Conservation (phyloP, 768 basidiomycete genomes). For the Mycena metata region DNA sequence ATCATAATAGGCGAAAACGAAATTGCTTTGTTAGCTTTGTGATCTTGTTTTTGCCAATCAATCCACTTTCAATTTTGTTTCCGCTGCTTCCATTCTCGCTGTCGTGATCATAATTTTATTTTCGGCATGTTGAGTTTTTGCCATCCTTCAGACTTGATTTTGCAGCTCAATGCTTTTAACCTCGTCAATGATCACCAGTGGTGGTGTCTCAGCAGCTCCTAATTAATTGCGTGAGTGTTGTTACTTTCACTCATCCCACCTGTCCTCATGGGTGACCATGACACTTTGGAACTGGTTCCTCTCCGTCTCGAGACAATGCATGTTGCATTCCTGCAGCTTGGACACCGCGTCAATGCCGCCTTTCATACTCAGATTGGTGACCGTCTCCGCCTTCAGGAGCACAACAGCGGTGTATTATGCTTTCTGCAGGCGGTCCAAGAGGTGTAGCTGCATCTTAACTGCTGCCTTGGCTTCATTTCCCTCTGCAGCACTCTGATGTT, state of each 20-base stretch:
- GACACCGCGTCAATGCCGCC: constrained; percentile 23
- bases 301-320: constrained; percentile 40
- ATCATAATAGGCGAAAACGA: background rate
- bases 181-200: background rate
- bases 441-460: background rate
- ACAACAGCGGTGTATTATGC: constrained; percentile 23
- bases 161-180: no score
- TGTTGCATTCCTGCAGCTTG: constrained; percentile 34
- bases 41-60: constrained; percentile 1
- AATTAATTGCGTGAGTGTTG: no score
- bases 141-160: background rate
- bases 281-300: no score
- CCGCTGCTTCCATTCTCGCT: no score
- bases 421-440: constrained; percentile 18
- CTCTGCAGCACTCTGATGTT: constrained; percentile 21
- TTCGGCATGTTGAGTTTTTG: background rate
- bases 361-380: constrained; percentile 35
- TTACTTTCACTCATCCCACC: no score
- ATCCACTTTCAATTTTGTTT: background rate
- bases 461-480: no score
- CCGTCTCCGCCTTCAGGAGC: constrained; percentile 21
- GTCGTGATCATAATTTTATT: background rate
- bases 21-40: background rate
- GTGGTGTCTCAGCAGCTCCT: background rate
- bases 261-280: no score